These are phyloP conservation scores for Jatropha podagrica DNA, from an alignment of 441 rosid genomes.

Conservation along the genomic window DNA sequence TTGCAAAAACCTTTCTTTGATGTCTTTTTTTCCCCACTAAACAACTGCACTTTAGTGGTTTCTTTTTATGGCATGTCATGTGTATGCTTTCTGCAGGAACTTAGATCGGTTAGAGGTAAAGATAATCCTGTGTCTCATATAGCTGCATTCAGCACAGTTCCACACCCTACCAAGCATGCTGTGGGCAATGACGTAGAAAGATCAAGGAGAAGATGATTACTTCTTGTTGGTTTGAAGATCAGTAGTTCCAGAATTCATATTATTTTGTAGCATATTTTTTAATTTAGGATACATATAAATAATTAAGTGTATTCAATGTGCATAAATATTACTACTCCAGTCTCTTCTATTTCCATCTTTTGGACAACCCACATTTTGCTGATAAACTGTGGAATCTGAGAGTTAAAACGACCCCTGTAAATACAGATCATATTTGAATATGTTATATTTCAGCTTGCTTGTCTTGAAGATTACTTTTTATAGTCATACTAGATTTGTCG, in stretches of 20 bases:
- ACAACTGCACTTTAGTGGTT: too few relatives aligned
- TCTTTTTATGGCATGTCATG: neutral
- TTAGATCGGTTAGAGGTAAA: constrained; percentile 44
- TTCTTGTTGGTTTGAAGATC: constrained; percentile 13
- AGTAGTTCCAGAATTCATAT: constrained; percentile 17
- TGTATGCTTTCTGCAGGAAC: constrained; percentile 48
- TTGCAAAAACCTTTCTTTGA: neutral
- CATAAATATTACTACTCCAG: constrained; percentile 18
- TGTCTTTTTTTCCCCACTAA: too few relatives aligned
- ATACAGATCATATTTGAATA: constrained; percentile 24
- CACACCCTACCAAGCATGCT: constrained; percentile 30
- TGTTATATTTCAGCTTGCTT: neutral
- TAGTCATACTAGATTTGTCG: neutral
- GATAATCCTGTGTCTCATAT: constrained; percentile 30
- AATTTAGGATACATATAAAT: constrained; percentile 12
- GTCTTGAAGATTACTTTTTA: neutral
- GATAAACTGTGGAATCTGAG: constrained; percentile 17
- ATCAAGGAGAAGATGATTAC: constrained; percentile 40
- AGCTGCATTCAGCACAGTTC: constrained; percentile 24
- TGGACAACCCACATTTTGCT: constrained; percentile 1
- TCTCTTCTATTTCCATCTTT: neutral
- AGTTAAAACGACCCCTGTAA: constrained; percentile 30
- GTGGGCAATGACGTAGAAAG: constrained; percentile 30
- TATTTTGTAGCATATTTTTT: constrained; percentile 23
- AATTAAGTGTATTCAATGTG: constrained; percentile 26